Evolutionary conservation across 2,329 filamentous ascomycete species (phyloP), one percentile per base, ranked within the genome.

Genomic region (Bertia moriformis): DNA sequence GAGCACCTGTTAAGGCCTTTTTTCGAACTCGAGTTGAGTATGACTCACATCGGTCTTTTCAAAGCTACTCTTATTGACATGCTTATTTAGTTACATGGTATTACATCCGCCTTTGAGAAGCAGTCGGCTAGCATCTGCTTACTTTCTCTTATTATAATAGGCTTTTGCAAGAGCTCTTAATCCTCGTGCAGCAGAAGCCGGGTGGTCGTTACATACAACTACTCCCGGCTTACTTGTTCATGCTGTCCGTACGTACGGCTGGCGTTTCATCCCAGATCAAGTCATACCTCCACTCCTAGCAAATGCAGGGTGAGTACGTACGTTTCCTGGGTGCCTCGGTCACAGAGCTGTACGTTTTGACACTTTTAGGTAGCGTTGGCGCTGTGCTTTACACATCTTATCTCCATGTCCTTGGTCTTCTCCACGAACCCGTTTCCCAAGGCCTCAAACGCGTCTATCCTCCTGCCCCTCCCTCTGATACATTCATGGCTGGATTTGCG

Each of bases 11-110:
- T 7, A 81, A 80, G 51, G 73, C 76, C 0, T 82, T 82, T 50
- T 79, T 82, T 53, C 65, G 73, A 37, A 74, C 73, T 4, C 58
- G 77, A 43, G 74, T 82, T 46, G 77, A 82, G 62, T 81, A 71
- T 54, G 68, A 43, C 40, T 40, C 32, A 15, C 36, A 30, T 10
- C n/a, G 7, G n/a, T 18, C 15, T 38, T 17, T 40, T 27, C 27
- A 27, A n/a, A 29, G 10, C n/a, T 10, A 29, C 17, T 32, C 32
- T 41, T 41, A 37, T 44, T 53, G 41, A 55, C 43, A n/a, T n/a
- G 35, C 38, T 39, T 38, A 33, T 39, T 27, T 48, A 69, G 66
- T 50, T 71, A 70, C 44, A 65, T 69, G 63, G 66, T 69, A n/a
- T n/a, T n/a, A n/a, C n/a, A n/a, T n/a, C 63, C 42, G 42, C 41